Evolutionary conservation across 1,139 yeast genomes (phyloP).

Genomic region (Chernovozyma aurita): DNA sequence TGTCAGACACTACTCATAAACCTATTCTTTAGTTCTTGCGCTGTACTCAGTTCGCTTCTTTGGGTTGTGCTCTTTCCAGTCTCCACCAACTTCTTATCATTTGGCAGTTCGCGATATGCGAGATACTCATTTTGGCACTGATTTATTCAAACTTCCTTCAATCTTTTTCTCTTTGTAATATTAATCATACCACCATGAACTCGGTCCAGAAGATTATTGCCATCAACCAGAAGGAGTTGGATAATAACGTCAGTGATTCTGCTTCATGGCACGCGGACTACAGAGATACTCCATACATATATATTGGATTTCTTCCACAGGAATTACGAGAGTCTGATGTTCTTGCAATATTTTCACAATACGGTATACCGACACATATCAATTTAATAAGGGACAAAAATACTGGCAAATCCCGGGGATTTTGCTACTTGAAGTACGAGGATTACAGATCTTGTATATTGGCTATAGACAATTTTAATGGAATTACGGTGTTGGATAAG

Average conservation of each 20-base stretch:
- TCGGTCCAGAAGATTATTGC: conserved; percentile 48
- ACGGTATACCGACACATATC: conserved; percentile 79
- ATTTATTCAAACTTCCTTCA: too few species aligned
- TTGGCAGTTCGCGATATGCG: too few species aligned
- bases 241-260: conserved; percentile 49
- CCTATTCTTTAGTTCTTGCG: too few species aligned
- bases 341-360: conserved; percentile 78
- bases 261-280: conserved; percentile 93
- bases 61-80: too few species aligned
- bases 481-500: conserved; percentile 57
- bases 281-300: conserved; percentile 54
- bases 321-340: conserved; percentile 72
- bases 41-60: too few species aligned
- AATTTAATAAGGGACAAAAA: conserved; percentile 66
- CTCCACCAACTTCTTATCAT: too few species aligned
- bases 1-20: too few species aligned
- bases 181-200: conserved; percentile 32
- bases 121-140: too few species aligned
- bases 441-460: conserved; percentile 76
- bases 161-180: too few species aligned
- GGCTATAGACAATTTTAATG: conserved; percentile 88
- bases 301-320: conserved; percentile 67
- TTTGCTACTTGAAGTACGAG: conserved; percentile 79
- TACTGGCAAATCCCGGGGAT: conserved; percentile 69
- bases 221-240: conserved; percentile 66